These are phyloP conservation scores for Colletotrichum godetiae DNA, from an alignment of 2,329 filamentous ascomycete species.

Conservation along the genomic window DNA sequence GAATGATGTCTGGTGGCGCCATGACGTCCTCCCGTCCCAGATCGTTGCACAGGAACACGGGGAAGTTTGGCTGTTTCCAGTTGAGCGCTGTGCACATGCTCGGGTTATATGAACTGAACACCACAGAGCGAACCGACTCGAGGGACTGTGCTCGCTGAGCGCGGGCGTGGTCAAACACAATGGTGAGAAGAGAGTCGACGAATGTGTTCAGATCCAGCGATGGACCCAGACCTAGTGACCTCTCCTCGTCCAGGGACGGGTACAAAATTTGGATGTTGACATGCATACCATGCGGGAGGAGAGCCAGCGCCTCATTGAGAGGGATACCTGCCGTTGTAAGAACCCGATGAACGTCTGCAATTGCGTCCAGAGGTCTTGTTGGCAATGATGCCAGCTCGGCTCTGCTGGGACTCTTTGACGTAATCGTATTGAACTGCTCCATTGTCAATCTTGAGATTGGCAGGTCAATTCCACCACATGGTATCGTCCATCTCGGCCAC, in stretches of 20 bases:
- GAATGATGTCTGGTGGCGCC: conserved; percentile 48
- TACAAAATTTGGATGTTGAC: conserved; percentile 94
- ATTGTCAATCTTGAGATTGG: conserved; percentile 84
- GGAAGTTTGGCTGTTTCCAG: conserved; percentile 99
- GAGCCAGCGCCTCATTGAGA: conserved; percentile 78
- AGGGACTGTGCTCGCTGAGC: conserved; percentile 72
- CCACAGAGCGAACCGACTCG: conserved; percentile 83
- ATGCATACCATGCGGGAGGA: conserved; percentile 83
- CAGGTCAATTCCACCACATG: conserved; percentile 81
- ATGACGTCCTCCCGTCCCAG: conserved; percentile 73
- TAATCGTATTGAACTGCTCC: conserved; percentile 73
- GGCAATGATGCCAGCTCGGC: conserved; percentile 56
- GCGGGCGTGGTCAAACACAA: conserved; percentile 93
- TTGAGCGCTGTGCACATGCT: conserved; percentile 93
- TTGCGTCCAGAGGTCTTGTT: conserved; percentile 60
- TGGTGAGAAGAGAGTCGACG: conserved; percentile 83
- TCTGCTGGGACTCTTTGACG: conserved; percentile 54
- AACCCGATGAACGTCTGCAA: conserved; percentile 76
- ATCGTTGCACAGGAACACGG: conserved; percentile 94
- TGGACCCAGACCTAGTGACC: conserved; percentile 75
- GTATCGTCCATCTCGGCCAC: conserved; percentile 86
- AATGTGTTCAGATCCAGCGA: conserved; percentile 87
- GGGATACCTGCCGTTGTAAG: conserved; percentile 83
- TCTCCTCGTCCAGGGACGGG: conserved; percentile 80
- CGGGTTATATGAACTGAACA: conserved; percentile 93